Evolutionary conservation across 352 stramenopile genomes (phyloP), one percentile per base, ranked within the genome.

Genomic region (Phytopythium ostracodes): DNA sequence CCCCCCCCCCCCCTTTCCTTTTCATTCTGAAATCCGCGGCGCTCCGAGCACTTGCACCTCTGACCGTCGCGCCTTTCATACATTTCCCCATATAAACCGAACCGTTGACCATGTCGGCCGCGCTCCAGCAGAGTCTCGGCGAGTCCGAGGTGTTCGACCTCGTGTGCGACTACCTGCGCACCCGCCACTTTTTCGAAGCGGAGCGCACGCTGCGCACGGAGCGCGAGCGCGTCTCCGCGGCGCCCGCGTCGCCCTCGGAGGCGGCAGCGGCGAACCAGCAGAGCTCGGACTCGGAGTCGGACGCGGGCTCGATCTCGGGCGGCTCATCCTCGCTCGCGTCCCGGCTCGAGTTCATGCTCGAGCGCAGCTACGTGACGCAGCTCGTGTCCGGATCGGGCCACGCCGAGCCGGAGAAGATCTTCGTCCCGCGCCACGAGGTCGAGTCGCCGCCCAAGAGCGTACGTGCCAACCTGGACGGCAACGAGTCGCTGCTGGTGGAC

Each of bases 81-180:
- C 36, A 18, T 11, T 52, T 52, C 14, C 44, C 24, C 5, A 29
- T 31, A 44, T 17, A 61, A 27, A 31, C 7, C 6, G 7, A 38
- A 10, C 33, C 4, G 9, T 4, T 18, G 25, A 47, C 7, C 29
- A 64, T 50, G 24, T 84, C 75, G 18, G 64, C 79, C 0, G 77
- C 79, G 49, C 66, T 92, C 35, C 86, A 93, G 69, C 86, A 94
- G 67, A 89, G 71, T 55, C 65, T 94, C 11, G 86, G 86, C 51
- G 86, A 94, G 63, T 81, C 84, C 4, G 86, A 94, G 71, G 86
- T 94, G 20, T 94, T 94, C 59, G 86, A 94, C 63, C 82, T 94
- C 59, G 86, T 94, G 14, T 94, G 86, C 66, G 86, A 94, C 70
- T 94, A 94, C 70, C 69, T 94, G 56, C 86, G 86, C 63, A 93